Conservation (phyloP, 805 yeast genomes). For the Ogataea nonfermentans region DNA sequence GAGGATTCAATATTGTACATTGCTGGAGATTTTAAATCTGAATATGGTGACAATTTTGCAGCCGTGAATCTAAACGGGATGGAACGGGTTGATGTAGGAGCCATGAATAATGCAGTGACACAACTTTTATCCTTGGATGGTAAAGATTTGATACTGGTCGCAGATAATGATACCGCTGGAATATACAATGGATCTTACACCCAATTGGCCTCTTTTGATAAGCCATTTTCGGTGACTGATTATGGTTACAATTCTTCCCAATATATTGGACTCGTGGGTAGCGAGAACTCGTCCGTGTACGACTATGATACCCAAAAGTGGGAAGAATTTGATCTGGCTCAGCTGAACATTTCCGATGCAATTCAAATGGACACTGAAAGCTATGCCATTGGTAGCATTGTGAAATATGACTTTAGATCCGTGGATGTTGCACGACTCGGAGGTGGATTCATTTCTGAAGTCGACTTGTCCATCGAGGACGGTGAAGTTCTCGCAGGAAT, state of each 20-base stretch:
- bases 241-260: slow-evolving; percentile 38
- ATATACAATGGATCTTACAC: slow-evolving; percentile 38
- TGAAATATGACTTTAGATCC: slow-evolving; percentile 20
- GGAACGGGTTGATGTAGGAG: not conserved
- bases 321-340: slow-evolving; percentile 31
- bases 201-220: slow-evolving; percentile 34
- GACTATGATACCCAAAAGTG: slow-evolving; percentile 33
- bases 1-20: slow-evolving; percentile 39
- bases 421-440: slow-evolving; percentile 15
- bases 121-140: slow-evolving; percentile 31
- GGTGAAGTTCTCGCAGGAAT: slow-evolving; percentile 34
- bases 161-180: slow-evolving; percentile 30
- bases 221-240: slow-evolving; percentile 22
- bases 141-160: slow-evolving; percentile 42
- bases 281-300: slow-evolving; percentile 11
- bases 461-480: slow-evolving; percentile 1
- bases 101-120: slow-evolving; percentile 35
- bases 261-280: slow-evolving; percentile 40
- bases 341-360: slow-evolving; percentile 34
- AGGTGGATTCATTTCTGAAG: not conserved
- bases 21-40: slow-evolving; percentile 48
- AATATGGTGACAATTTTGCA: slow-evolving; percentile 39
- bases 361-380: slow-evolving; percentile 14
- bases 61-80: slow-evolving; percentile 25
- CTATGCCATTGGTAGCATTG: slow-evolving; percentile 24